These are phyloP conservation scores for Stenogyne calaminthoides DNA, from an alignment of 305 asterid genomes.

Conservation along the genomic window DNA sequence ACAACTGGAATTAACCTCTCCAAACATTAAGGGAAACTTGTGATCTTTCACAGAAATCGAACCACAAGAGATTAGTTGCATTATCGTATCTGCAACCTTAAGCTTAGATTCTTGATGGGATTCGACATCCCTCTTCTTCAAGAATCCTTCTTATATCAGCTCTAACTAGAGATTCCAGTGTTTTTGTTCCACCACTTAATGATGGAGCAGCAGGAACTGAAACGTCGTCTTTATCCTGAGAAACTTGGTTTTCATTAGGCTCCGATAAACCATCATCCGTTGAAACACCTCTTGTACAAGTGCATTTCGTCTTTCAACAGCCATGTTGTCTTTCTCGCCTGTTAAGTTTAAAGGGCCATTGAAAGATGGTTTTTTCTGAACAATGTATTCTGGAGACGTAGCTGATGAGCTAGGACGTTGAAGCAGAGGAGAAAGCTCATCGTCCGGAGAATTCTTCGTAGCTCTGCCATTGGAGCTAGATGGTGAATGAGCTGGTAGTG, in stretches of 20 bases:
- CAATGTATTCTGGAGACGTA: constrained; percentile 62
- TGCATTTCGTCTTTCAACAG: constrained; percentile 40
- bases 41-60: constrained; percentile 77
- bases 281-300: constrained; percentile 63
- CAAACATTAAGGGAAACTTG: not conserved
- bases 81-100: constrained; percentile 70
- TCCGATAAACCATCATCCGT: constrained; percentile 63
- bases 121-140: constrained; percentile 63
- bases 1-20: not conserved
- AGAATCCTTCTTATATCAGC: constrained; percentile 76
- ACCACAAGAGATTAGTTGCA: constrained; percentile 90
- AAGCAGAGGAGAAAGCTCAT: constrained; percentile 64
- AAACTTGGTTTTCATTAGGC: constrained; percentile 36
- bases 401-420: constrained; percentile 59
- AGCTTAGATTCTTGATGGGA: constrained; percentile 63
- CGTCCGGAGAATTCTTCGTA: constrained; percentile 67
- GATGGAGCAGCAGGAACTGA: constrained; percentile 65
- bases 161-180: constrained; percentile 78
- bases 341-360: constrained; percentile 61
- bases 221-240: constrained; percentile 42
- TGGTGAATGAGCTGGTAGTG: constrained; percentile 44
- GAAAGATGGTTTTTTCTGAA: constrained; percentile 57
- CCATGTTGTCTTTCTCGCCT: constrained; percentile 59
- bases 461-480: constrained; percentile 69
- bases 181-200: constrained; percentile 63